A percentile compares a stretch with the other conserved stretches of the same genome.
These are phyloP conservation scores for Ceratocystis alfenasii DNA, from an alignment of 2,329 filamentous ascomycete genomes.

Conservation along the genomic window DNA sequence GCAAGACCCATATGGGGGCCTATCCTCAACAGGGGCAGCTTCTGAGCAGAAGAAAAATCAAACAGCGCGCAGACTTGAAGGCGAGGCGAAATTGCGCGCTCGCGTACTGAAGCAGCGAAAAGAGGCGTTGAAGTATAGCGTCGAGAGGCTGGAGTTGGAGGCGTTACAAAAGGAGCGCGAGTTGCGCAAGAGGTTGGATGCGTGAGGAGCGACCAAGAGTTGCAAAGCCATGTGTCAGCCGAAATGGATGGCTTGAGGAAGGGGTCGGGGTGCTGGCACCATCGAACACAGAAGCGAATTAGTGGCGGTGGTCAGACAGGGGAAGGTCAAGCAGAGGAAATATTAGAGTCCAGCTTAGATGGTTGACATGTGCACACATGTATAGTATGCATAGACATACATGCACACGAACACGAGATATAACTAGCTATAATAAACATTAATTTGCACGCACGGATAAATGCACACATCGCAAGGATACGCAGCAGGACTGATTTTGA, in stretches of 20 bases:
- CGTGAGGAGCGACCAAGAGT: conserved; percentile 13
- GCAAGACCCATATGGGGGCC: conserved; percentile 1
- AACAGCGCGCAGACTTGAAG: conserved; percentile 36
- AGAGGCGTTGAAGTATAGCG: conserved; percentile 73
- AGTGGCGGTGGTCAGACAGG: background rate
- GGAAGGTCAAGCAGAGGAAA: background rate
- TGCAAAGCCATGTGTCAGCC: background rate
- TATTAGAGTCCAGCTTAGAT: background rate
- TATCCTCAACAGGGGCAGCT: conserved; percentile 19
- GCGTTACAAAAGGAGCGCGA: conserved; percentile 62
- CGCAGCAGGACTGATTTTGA: conserved; percentile 16
- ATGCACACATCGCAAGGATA: background rate
- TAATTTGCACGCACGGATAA: background rate
- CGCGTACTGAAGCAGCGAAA: conserved; percentile 64
- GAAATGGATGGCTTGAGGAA: background rate
- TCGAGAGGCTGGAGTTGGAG: conserved; percentile 75
- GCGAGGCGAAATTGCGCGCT: conserved; percentile 40
- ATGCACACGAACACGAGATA: background rate
- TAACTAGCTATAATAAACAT: background rate
- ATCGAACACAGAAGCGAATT: background rate
- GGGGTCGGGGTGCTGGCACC: background rate
- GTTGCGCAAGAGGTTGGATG: conserved; percentile 40
- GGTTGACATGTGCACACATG: background rate
- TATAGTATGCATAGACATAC: background rate
- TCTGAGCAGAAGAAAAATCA: conserved; percentile 10